Evolutionary conservation across 108 stramenopile species (phyloP).

Genomic region (Craspedostauros australis): DNA sequence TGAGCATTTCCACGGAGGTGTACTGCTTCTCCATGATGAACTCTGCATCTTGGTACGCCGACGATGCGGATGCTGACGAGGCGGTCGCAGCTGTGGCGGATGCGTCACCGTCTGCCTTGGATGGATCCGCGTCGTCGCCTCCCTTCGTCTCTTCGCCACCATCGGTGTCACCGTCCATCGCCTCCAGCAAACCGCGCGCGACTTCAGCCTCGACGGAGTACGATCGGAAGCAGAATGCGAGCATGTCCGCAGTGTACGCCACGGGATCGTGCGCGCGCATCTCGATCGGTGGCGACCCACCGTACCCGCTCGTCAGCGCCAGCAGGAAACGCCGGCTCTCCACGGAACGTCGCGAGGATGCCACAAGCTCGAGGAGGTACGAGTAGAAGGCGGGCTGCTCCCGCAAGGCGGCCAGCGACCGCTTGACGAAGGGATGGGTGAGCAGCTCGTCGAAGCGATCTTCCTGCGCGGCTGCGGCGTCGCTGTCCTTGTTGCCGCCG

Average conservation of each 20-base stretch:
- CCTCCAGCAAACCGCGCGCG: conserved; percentile 40
- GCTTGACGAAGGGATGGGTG: conserved; percentile 54
- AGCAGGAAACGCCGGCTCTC: conserved; percentile 75
- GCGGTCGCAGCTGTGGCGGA: too few relatives aligned
- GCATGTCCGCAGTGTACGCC: conserved; percentile 79
- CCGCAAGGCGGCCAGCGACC: conserved; percentile 45
- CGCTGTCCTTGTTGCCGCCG: conserved; percentile 8
- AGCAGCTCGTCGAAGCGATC: conserved; percentile 72
- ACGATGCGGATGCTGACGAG: too few relatives aligned
- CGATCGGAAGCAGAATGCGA: conserved; percentile 75
- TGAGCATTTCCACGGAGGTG: conserved; percentile 47
- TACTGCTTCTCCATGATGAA: conserved; percentile 38
- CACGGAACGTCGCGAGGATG: conserved; percentile 51
- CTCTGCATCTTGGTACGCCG: too few relatives aligned
- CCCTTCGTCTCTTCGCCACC: conserved; percentile 6
- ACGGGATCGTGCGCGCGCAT: conserved; percentile 86
- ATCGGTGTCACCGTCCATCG: conserved; percentile 17
- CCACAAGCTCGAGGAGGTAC: conserved; percentile 74
- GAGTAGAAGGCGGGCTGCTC: conserved; percentile 69
- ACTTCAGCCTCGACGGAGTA: conserved; percentile 80
- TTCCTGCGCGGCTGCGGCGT: conserved; percentile 13
- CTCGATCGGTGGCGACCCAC: conserved; percentile 69
- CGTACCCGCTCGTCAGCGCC: conserved; percentile 73
- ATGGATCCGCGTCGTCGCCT: conserved; percentile 14
- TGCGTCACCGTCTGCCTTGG: neutral